These are phyloP conservation scores for Gardenia jasminoides DNA, from an alignment of 257 asterid species.

Conservation along the genomic window DNA sequence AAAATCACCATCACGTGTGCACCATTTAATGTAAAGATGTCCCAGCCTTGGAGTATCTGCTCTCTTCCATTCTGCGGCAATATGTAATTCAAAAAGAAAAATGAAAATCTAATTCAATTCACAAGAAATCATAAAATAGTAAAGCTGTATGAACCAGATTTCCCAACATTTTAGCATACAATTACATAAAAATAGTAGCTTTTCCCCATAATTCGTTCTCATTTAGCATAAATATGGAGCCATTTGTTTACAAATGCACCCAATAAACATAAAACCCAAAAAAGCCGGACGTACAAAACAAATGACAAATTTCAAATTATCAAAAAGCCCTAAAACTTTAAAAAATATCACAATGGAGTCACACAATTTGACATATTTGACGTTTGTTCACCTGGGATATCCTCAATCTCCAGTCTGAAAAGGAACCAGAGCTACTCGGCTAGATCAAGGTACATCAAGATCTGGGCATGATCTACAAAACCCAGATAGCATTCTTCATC, in stretches of 20 bases:
- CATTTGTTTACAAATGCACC: neutral
- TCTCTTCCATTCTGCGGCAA: constrained; percentile 40
- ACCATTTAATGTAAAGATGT: constrained; percentile 15
- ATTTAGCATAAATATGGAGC: neutral
- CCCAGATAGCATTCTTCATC: constrained; percentile 46
- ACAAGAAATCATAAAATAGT: constrained; percentile 17
- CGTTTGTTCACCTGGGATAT: constrained; percentile 40
- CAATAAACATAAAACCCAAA: neutral
- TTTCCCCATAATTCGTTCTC: neutral
- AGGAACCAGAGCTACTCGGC: constrained; percentile 28
- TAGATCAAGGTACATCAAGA: constrained; percentile 42
- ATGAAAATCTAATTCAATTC: constrained; percentile 18
- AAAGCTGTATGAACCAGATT: neutral
- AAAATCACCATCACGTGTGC: constrained; percentile 22
- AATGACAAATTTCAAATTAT: neutral
- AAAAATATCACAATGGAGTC: neutral
- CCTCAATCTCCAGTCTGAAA: constrained; percentile 21
- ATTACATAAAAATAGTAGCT: neutral
- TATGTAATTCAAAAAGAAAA: neutral
- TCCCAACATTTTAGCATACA: neutral
- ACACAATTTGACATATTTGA: constrained; percentile 20
- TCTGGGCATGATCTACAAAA: constrained; percentile 73
- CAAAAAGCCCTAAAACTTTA: neutral
- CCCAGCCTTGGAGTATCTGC: constrained; percentile 22
- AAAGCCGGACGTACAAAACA: constrained; percentile 1